These are phyloP conservation scores for Prunus persica DNA, from an alignment of 306 rosid genomes.

Conservation along the genomic window Prunus_persica_NCBIv2 NC_034016.1:6014001-6014500, in stretches of 20 bases:
- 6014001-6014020: conserved; percentile 1
- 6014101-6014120: neutral
- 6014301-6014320: neutral
- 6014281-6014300: neutral
- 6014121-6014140: neutral
- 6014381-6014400: neutral
- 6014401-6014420: neutral
- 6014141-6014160: conserved; percentile 18
- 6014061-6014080: neutral
- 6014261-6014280: neutral
- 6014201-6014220: conserved; percentile 94
- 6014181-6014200: conserved; percentile 86
- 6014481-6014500: neutral
- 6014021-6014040: neutral
- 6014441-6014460: neutral
- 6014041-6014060: neutral
- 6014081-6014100: neutral
- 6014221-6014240: conserved; percentile 76
- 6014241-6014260: neutral
- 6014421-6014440: neutral
- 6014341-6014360: neutral
- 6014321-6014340: neutral
- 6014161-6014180: conserved; percentile 23
- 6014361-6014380: neutral
- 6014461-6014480: neutral